Conservation (phyloP, 305 asterid genomes). For the Fraxinus nigra region DNA sequence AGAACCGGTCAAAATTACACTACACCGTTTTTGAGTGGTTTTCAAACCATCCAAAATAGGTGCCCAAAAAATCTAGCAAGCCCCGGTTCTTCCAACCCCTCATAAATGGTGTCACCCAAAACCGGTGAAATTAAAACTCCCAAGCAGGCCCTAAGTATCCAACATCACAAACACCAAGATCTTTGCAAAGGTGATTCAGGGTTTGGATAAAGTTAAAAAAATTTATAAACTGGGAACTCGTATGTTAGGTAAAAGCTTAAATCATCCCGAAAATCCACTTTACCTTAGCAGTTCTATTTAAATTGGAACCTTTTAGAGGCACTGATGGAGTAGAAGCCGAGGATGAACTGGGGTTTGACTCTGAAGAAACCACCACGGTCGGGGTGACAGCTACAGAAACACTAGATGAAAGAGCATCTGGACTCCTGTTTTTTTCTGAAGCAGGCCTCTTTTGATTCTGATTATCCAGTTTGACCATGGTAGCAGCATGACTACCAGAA, state of each 20-base stretch:
- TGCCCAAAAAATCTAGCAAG: no score
- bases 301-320: conserved; percentile 42
- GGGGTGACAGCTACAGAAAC: conserved; percentile 34
- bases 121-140: no score
- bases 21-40: no score
- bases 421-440: conserved; percentile 29
- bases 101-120: no score
- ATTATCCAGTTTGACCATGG: conserved; percentile 28
- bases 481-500: conserved; percentile 27
- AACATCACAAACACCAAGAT: background rate
- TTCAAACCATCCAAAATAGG: no score
- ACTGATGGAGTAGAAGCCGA: conserved; percentile 36
- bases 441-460: conserved; percentile 29
- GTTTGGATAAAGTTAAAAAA: background rate
- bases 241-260: conserved; percentile 2
- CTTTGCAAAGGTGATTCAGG: conserved; percentile 3
- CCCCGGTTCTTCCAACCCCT: no score
- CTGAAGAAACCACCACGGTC: conserved; percentile 30
- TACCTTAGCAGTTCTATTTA: conserved; percentile 49
- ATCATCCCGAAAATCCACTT: conserved; percentile 11
- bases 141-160: background rate
- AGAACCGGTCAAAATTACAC: no score
- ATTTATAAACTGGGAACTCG: background rate
- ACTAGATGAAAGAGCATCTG: conserved; percentile 31
- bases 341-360: conserved; percentile 42